Base-by-base conservation (phyloP, 495 filamentous ascomycete species). In the Schizothecium vesticola region DNA sequence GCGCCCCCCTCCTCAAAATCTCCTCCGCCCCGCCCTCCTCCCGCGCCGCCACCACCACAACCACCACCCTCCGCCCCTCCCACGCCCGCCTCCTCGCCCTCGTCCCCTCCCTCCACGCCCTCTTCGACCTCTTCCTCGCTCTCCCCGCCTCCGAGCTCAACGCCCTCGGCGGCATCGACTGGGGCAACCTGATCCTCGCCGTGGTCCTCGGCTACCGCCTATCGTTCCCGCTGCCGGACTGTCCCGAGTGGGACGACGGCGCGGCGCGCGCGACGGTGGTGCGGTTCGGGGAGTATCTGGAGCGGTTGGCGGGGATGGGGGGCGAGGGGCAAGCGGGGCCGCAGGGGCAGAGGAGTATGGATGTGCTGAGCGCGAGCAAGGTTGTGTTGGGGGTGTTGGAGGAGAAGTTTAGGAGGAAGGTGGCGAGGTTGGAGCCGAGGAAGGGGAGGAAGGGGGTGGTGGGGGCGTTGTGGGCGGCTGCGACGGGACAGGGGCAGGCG, bases 151-250 rank as follows among this genome's bases (percentile, higher is more conserved):
- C 36, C 8, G 64, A 73, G 24, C 55, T 82, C 13, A 73, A 76
- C 28, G 69, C 70, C 11, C 78, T 82, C 62, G 69, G 72, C 65
- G 71, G 71, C 33, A 70, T 70, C 36, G 78, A 81, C 66, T 78
- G 78, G 73, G 61, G 72, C 33, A 71, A 68, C 31, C 63, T 82
- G 33, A 78, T 84, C 29, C 24, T 80, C 3, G 29, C 61, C n/a
- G 67, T 79, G 19, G 76, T 83, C n/a, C 64, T 84, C 1, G 74
- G 75, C 7, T 81, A 80, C 36, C 76, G 81, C 2, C 73, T 83
- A 56, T 78, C 76, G 1, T 80, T 84, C 61, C 77, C 82, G 0
- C 24, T 80, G 3, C 28, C 72, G 3, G 69, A 71, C 0, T 82
- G 78, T 29, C 77, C 74, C 1, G 76, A 66, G 22, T 84, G 80